Evolutionary conservation across 148 eudicot genomes (phyloP).

Genomic region (Cornus controversa): DNA sequence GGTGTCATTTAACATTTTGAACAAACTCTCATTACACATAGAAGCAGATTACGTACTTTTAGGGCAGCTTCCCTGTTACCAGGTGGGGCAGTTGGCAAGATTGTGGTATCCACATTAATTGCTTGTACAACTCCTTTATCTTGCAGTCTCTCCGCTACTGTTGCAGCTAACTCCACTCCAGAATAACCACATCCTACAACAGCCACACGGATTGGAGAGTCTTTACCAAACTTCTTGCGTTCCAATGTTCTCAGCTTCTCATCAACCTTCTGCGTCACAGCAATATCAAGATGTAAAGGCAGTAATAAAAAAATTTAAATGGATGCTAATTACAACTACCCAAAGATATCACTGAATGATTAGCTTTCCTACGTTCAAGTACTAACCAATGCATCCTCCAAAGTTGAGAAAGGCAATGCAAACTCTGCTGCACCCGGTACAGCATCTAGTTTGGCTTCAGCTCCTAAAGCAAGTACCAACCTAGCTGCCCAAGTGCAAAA

Average conservation of each 20-base stretch:
- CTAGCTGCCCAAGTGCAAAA: constrained; percentile 91
- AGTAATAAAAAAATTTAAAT: background rate
- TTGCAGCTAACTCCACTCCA: constrained; percentile 95
- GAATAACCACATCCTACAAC: constrained; percentile 98
- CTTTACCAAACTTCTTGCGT: constrained; percentile 66
- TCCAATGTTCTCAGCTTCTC: constrained; percentile 63
- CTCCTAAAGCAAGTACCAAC: constrained; percentile 99
- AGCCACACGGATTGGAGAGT: constrained; percentile 57
- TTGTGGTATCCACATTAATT: constrained; percentile 57
- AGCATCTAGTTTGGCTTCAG: constrained; percentile 78
- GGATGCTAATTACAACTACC: background rate
- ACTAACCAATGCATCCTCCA: constrained; percentile 93
- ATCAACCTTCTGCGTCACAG: constrained; percentile 63
- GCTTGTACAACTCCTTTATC: constrained; percentile 83
- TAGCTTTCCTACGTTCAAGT: background rate
- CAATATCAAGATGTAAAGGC: constrained; percentile 4
- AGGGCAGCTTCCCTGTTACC: constrained; percentile 89
- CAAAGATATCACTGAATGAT: background rate
- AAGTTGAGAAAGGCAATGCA: constrained; percentile 88
- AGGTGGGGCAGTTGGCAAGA: constrained; percentile 81
- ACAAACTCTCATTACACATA: background rate
- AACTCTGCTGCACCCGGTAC: constrained; percentile 84
- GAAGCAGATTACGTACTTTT: constrained; percentile 41
- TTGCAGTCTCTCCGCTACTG: constrained; percentile 83
- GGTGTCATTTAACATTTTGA: background rate